phyloP scores from a whole-genome alignment of 2,329 filamentous ascomycete genomes.

The Aplosporella prunicola region DNA sequence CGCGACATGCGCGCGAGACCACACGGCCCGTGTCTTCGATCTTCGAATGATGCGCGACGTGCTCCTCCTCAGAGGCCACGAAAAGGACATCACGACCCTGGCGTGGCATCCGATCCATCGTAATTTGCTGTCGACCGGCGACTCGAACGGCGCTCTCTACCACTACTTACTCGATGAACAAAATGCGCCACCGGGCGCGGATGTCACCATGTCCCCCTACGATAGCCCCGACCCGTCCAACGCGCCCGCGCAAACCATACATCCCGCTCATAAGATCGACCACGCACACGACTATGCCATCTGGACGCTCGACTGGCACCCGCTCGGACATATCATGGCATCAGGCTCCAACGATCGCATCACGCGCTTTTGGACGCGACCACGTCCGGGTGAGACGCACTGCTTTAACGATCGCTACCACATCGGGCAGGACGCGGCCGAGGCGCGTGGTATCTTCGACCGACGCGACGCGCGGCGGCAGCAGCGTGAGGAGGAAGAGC shows the following conservation, averaged over 20 bases:
- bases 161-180: constrained; percentile 96
- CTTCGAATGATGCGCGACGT: constrained; percentile 98
- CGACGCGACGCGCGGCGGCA: constrained; percentile 67
- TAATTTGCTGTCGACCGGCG: constrained; percentile 80
- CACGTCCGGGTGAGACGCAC: constrained; percentile 76
- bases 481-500: constrained; percentile 84
- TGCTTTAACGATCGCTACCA: constrained; percentile 88
- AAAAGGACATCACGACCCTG: constrained; percentile 89
- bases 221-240: constrained; percentile 72
- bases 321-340: constrained; percentile 86
- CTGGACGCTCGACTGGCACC: constrained; percentile 98
- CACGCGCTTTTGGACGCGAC: constrained; percentile 91
- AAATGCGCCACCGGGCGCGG: constrained; percentile 66
- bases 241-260: constrained; percentile 79
- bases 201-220: constrained; percentile 69
- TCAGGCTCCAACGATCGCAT: constrained; percentile 95
- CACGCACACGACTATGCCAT: constrained; percentile 92
- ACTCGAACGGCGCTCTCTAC: constrained; percentile 78
- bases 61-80: constrained; percentile 82
- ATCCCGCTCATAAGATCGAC: constrained; percentile 76
- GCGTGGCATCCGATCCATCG: constrained; percentile 91
- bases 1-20: constrained; percentile 86
- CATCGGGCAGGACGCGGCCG: constrained; percentile 85
- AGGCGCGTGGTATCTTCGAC: constrained; percentile 92
- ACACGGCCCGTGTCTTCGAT: constrained; percentile 88